Base-by-base conservation (phyloP, 129 eudicot genomes). In the Flaveria trinervia region DNA sequence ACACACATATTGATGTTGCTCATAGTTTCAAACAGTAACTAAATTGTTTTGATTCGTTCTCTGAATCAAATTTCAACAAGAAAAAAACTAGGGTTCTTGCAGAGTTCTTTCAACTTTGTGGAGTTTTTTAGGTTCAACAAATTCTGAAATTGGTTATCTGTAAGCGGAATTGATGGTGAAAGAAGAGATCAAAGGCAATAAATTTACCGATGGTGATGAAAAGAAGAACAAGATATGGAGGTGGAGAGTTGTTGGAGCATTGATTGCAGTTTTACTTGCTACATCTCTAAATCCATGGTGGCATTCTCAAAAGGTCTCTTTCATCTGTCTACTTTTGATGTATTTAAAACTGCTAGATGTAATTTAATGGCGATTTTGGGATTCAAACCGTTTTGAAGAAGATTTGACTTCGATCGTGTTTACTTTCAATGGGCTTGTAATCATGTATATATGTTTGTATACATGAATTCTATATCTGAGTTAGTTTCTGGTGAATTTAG, bases 231-330 rank as follows among this genome's bases (percentile, higher is more conserved):
- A 25, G 61, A 46, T 26, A 48, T 78, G 77, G 82, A 48, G 49
- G 26, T 80, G 81, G 78, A 73, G 70, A 16, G 60, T 71, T 45
- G 49, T 89, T 65, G 90, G 85, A 71, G 89, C 85, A 16, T 70
- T 85, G 39, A 28, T 92, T 56, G 91, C 66, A 76, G 69, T 92
- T 72, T 67, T 87, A 73, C 70, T 88, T 13, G 91, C 93, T 65
- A 23, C 78, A 10, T 77, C 82, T 17, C 17, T 88, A 15, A 57
- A 69, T 46, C 78, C 79, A 23, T 72, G 66, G 83, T 69, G n/a
- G 36, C 72, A 83, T 50, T 77, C 85, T 45, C 84, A 73, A 46
- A 73, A 71, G 16, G 73, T 79, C 59, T 30, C 46, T 52, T 72
- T 72, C 71, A 65, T 85, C 80, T 83, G 69, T 13, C 73, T 55